A percentile compares a stretch with the other conserved stretches of the same genome.
Conservation (phyloP, 75 land plant species). For the Azolla pinnata region DNA sequence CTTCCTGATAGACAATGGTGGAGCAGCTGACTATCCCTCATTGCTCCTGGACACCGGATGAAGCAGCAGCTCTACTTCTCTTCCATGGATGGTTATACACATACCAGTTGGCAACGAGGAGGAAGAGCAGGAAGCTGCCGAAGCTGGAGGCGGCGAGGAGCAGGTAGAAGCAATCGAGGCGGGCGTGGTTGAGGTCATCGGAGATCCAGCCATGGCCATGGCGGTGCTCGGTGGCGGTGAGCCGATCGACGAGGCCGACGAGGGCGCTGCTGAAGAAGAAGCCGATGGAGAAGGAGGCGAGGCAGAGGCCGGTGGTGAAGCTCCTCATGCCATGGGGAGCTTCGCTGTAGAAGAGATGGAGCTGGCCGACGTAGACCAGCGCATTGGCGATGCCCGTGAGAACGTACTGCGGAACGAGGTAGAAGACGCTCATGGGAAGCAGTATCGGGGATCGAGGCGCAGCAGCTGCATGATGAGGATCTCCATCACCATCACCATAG, state of each 20-base stretch:
- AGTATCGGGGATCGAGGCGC: conserved; percentile 43
- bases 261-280: conserved; percentile 53
- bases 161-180: conserved; percentile 72
- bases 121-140: conserved; percentile 37
- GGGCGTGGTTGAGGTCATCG: conserved; percentile 34
- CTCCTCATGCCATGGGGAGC: conserved; percentile 64
- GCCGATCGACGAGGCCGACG: conserved; percentile 38
- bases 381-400: conserved; percentile 56
- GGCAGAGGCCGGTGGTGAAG: conserved; percentile 61
- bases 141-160: conserved; percentile 48
- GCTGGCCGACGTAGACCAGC: conserved; percentile 58
- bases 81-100: too few relatives aligned
- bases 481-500: not conserved
- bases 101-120: conserved; percentile 46
- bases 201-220: conserved; percentile 39
- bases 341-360: conserved; percentile 67
- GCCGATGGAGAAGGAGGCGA: conserved; percentile 50
- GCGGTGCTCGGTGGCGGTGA: conserved; percentile 33
- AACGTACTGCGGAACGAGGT: conserved; percentile 49
- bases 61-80: too few relatives aligned
- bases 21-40: too few relatives aligned
- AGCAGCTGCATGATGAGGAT: conserved; percentile 34
- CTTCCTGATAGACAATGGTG: too few relatives aligned
- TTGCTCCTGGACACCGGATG: too few relatives aligned
- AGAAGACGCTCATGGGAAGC: conserved; percentile 45